Conservation (phyloP, 208 protist genomes). For the Strigomonas culicis region DNA sequence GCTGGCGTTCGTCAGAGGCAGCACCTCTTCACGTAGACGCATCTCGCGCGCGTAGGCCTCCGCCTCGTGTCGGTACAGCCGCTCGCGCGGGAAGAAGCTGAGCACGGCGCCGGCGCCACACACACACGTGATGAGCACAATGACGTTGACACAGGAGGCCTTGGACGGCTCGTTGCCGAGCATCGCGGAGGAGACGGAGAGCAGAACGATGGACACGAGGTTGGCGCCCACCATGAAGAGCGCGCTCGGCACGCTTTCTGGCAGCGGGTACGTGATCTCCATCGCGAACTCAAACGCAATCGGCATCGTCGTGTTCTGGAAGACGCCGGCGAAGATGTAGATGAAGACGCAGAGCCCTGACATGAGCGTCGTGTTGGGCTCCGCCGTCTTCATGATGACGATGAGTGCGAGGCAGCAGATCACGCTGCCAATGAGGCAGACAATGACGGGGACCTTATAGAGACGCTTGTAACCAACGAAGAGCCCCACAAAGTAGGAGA, state of each 20-base stretch:
- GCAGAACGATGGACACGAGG: conserved; percentile 50
- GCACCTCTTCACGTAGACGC: no score
- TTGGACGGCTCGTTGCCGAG: conserved; percentile 40
- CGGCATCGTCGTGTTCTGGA: conserved; percentile 71
- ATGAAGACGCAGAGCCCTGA: conserved; percentile 34
- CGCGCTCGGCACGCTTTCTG: conserved; percentile 51
- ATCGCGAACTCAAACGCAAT: conserved; percentile 73
- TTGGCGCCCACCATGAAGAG: conserved; percentile 74
- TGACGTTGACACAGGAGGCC: conserved; percentile 33
- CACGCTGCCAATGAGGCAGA: conserved; percentile 40
- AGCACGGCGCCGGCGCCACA: conserved; percentile 37
- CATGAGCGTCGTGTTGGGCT: conserved; percentile 31
- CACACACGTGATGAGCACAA: conserved; percentile 47
- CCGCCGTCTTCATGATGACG: conserved; percentile 40
- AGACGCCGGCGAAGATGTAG: conserved; percentile 56
- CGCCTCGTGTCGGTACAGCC: conserved; percentile 38
- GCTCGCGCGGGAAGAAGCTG: conserved; percentile 44
- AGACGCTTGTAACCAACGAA: conserved; percentile 51
- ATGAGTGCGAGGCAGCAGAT: conserved; percentile 45
- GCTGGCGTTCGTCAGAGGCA: background rate
- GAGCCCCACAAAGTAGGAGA: conserved; percentile 44
- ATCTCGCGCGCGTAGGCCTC: conserved; percentile 32
- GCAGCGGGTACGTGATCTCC: conserved; percentile 65
- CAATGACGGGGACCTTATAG: conserved; percentile 46
- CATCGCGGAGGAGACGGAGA: conserved; percentile 44